These are phyloP conservation scores for Pseudopithomyces chartarum DNA, from an alignment of 2,329 filamentous ascomycete species.

Conservation along the genomic window DNA sequence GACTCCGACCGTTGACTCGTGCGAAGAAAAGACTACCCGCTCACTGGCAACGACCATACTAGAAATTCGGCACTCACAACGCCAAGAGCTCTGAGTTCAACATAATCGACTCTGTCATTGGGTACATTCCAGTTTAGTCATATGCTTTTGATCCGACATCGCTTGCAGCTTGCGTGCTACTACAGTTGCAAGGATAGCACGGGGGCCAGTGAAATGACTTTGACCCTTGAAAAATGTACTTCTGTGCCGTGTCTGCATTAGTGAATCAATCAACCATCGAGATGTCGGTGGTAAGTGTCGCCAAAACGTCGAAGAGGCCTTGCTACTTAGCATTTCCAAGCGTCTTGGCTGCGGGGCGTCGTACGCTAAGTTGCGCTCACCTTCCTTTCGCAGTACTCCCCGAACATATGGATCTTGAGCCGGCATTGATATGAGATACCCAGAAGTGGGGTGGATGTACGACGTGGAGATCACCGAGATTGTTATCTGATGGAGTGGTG, in stretches of 20 bases:
- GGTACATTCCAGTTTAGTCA: neutral
- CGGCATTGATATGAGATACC: neutral
- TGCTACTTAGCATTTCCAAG: neutral
- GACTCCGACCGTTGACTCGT: neutral
- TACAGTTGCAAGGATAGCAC: neutral
- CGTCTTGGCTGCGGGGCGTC: constrained; percentile 3
- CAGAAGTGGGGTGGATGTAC: neutral
- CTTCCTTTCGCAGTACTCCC: neutral
- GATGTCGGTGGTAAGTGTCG: neutral
- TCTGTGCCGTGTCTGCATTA: neutral
- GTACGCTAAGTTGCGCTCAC: neutral
- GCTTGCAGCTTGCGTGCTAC: neutral
- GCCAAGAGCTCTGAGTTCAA: neutral
- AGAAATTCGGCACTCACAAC: neutral
- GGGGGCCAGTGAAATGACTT: neutral
- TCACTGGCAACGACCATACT: too few species aligned
- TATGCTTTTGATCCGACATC: neutral
- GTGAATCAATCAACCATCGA: neutral
- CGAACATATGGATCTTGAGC: neutral
- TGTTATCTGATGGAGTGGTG: too few species aligned
- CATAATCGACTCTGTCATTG: neutral
- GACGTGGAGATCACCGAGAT: neutral
- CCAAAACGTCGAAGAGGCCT: neutral
- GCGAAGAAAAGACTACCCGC: neutral
- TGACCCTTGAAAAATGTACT: neutral